Evolutionary conservation across 768 basidiomycete genomes (phyloP).

Genomic region (Russula abietina): DNA sequence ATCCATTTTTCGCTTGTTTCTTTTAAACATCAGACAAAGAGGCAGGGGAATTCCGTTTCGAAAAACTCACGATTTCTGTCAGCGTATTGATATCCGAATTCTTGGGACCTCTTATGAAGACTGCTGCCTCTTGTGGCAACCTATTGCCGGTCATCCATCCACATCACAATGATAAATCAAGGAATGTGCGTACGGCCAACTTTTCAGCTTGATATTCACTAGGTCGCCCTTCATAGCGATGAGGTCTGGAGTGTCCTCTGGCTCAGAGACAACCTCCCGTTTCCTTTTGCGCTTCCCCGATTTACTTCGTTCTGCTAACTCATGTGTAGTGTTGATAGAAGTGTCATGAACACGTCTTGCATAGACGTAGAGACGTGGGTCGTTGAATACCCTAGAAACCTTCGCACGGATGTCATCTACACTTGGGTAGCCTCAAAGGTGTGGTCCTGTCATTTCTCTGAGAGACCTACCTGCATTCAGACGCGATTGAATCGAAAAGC

Average conservation of each 20-base stretch:
- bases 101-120: conserved; percentile 59
- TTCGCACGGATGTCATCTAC: conserved; percentile 45
- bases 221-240: conserved; percentile 44
- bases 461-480: conserved; percentile 35
- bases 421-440: conserved; percentile 33
- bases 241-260: conserved; percentile 42
- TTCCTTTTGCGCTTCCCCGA: conserved; percentile 36
- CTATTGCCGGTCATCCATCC: conserved; percentile 31
- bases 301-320: conserved; percentile 31
- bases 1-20: conserved; percentile 10
- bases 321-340: conserved; percentile 36
- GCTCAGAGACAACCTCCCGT: conserved; percentile 33
- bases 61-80: conserved; percentile 34
- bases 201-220: conserved; percentile 46
- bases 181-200: conserved; percentile 51
- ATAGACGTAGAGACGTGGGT: conserved; percentile 53
- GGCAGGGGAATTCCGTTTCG: background rate
- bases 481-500: conserved; percentile 24
- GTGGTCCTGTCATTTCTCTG: background rate
- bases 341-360: conserved; percentile 49
- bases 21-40: conserved; percentile 12
- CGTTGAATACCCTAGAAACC: conserved; percentile 44
- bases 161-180: conserved; percentile 1
- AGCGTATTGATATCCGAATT: conserved; percentile 63
- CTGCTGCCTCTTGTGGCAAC: conserved; percentile 45